Evolutionary conservation across 2,329 filamentous ascomycete genomes (phyloP), one percentile per base, ranked within the genome.

Genomic region (Xylariaceae sp.): DNA sequence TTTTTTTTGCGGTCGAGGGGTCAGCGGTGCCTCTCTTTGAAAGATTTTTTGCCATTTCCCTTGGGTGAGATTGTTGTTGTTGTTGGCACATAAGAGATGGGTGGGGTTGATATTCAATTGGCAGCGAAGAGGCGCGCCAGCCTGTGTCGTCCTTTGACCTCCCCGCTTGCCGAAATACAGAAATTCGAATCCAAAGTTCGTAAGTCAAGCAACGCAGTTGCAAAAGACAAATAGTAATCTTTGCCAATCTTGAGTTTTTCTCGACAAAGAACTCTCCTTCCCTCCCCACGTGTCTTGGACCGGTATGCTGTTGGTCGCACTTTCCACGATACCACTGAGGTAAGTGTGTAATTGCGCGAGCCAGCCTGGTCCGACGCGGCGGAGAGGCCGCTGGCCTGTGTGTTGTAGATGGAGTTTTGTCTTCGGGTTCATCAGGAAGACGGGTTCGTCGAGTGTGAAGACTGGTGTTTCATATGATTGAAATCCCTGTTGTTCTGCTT

Each of bases 71-170:
- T 47, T 50, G 45, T 49, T 18, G 19, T 41, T 53, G 47, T 51
- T 45, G 36, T 62, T 61, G 62, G 43, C 50, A 67, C 60, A 68
- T 66, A 66, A 52, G 57, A 66, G 58, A 65, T 61, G 57, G 59
- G 56, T 55, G 61, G 65, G 65, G 22, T 28, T 28, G 22, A 28
- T 28, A 28, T 28, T 28, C 62, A 60, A 38, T 38, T 14, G 34
- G 13, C 61, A 60, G 64, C 66, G 61, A 65, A 66, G 64, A 63
- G 60, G 64, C 63, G 63, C 60, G 60, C 65, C 64, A 66, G 59
- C 64, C 64, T 62, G 65, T 66, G 65, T 64, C 64, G 51, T 51
- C 45, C 53, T 57, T 59, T 48, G 54, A 61, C 61, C 60, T 65
- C 58, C 61, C 56, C 62, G 60, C 61, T 52, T 58, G 58, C 53